Percentiles rank a stretch among this genome's conserved stretches.
phyloP scores from a whole-genome alignment of 441 rosid genomes.

The Cnidoscolus chayamansa region DNA sequence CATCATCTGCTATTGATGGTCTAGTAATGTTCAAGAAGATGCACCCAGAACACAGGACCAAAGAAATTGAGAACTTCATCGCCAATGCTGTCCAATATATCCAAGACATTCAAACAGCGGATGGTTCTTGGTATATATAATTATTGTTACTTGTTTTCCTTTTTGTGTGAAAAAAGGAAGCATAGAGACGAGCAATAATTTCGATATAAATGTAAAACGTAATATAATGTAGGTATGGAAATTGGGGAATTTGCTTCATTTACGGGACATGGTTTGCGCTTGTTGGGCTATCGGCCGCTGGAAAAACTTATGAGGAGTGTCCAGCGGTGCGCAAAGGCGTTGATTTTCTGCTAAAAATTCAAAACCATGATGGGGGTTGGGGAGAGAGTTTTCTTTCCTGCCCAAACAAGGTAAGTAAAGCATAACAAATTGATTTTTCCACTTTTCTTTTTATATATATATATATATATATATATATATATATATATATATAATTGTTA shows the following conservation, averaged over 20 bases:
- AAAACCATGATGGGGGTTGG: slow-evolving; percentile 63
- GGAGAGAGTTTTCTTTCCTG: slow-evolving; percentile 75
- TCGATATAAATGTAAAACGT: no score
- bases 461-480: no score
- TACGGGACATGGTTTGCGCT: slow-evolving; percentile 73
- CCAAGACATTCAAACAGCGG: slow-evolving; percentile 43
- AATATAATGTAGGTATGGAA: slow-evolving; percentile 42
- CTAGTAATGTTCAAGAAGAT: slow-evolving; percentile 45
- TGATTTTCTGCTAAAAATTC: slow-evolving; percentile 51
- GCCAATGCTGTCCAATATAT: slow-evolving; percentile 38
- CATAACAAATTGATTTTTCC: not conserved
- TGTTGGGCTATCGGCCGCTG: slow-evolving; percentile 49
- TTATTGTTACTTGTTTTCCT: not conserved
- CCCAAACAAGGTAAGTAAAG: slow-evolving; percentile 48
- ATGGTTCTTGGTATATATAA: slow-evolving; percentile 56
- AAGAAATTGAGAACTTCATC: slow-evolving; percentile 46
- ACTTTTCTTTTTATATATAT: no score
- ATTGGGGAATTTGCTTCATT: slow-evolving; percentile 76
- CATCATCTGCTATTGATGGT: slow-evolving; percentile 56
- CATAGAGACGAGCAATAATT: no score
- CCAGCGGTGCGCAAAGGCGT: slow-evolving; percentile 52
- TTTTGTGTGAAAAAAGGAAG: no score
- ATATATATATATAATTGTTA: no score
- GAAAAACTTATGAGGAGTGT: slow-evolving; percentile 50
- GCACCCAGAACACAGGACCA: slow-evolving; percentile 57